A percentile compares a stretch with the other conserved stretches of the same genome.
Evolutionary conservation across 495 filamentous ascomycete genomes (phyloP).

Genomic region (Monascus purpureus): DNA sequence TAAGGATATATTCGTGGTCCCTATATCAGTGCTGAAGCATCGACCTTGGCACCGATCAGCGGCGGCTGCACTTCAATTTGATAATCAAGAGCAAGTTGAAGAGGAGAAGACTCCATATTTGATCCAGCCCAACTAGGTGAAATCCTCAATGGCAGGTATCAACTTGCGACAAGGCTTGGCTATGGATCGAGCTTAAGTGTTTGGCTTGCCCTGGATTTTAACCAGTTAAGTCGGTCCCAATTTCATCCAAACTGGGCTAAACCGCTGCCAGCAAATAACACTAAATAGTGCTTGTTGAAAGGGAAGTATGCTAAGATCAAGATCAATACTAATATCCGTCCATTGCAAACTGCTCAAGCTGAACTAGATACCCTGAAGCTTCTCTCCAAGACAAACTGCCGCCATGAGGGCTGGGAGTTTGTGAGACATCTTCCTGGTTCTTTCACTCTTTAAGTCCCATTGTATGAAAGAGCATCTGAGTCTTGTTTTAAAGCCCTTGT

Average conservation of each 20-base stretch:
- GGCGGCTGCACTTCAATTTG: conserved; percentile 1
- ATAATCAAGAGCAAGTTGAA: conserved; percentile 11
- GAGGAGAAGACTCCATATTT: conserved; percentile 24
- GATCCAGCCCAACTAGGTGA: conserved; percentile 23
- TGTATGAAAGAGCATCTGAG: conserved; percentile 13
- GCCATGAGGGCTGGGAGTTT: conserved; percentile 18
- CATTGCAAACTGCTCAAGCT: conserved; percentile 6
- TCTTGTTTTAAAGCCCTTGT: conserved; percentile 22
- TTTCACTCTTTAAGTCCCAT: conserved; percentile 14
- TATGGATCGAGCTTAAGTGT: conserved; percentile 21
- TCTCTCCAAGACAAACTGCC: conserved; percentile 23
- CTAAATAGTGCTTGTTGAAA: conserved; percentile 15
- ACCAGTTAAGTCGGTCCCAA: conserved; percentile 8
- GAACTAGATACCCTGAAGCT: conserved; percentile 8
- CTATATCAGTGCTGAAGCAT: conserved; percentile 4
- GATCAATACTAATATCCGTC: conserved; percentile 12
- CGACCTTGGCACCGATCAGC: conserved; percentile 6
- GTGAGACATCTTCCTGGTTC: conserved; percentile 16
- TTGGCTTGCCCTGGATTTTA: conserved; percentile 24
- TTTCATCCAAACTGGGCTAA: conserved; percentile 1
- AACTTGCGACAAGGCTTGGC: conserved; percentile 25
- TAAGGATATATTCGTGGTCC: too few species aligned
- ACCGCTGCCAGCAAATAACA: too few species aligned
- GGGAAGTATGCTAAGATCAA: conserved; percentile 23
- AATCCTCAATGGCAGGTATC: conserved; percentile 20